phyloP scores from a whole-genome alignment of 2,329 filamentous ascomycete species.

The Ascochyta pisi region DNA sequence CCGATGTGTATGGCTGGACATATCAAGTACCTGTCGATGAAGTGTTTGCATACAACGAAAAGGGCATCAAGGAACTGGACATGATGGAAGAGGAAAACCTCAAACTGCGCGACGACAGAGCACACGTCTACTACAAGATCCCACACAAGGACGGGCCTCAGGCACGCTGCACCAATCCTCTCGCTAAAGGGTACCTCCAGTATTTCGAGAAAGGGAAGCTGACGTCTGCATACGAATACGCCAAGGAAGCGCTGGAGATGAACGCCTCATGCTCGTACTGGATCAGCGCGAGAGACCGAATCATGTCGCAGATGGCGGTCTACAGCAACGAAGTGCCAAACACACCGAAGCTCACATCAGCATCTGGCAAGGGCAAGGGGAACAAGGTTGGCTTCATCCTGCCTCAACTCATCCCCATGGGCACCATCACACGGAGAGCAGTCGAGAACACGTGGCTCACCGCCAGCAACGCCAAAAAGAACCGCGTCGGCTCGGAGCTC shows the following conservation, averaged over 20 bases:
- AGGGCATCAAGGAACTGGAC: slow-evolving; percentile 76
- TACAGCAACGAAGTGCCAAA: slow-evolving; percentile 69
- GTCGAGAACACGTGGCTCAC: slow-evolving; percentile 99
- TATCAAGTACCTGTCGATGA: slow-evolving; percentile 76
- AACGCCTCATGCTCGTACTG: slow-evolving; percentile 99
- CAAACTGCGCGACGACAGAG: slow-evolving; percentile 69
- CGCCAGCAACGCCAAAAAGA: slow-evolving; percentile 94
- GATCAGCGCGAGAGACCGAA: slow-evolving; percentile 94
- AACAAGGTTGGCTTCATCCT: slow-evolving; percentile 78
- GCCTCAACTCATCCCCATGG: slow-evolving; percentile 97
- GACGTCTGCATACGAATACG: slow-evolving; percentile 86
- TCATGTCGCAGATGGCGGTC: slow-evolving; percentile 94
- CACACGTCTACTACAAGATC: slow-evolving; percentile 83
- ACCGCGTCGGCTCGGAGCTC: slow-evolving; percentile 93
- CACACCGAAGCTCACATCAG: slow-evolving; percentile 30
- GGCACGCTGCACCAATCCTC: slow-evolving; percentile 82
- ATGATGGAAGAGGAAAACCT: slow-evolving; percentile 76
- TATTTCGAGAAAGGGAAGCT: slow-evolving; percentile 92
- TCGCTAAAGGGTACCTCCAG: slow-evolving; percentile 87
- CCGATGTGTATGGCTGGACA: slow-evolving; percentile 90
- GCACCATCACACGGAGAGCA: slow-evolving; percentile 89
- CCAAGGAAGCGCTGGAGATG: slow-evolving; percentile 96
- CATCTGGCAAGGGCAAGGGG: slow-evolving; percentile 29
- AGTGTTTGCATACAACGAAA: slow-evolving; percentile 68
- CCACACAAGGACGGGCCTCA: slow-evolving; percentile 94